Percentiles rank a stretch among this genome's conserved stretches.
Conservation (phyloP, 352 stramenopile genomes). For the Phytophthora pseudosyringae region DNA sequence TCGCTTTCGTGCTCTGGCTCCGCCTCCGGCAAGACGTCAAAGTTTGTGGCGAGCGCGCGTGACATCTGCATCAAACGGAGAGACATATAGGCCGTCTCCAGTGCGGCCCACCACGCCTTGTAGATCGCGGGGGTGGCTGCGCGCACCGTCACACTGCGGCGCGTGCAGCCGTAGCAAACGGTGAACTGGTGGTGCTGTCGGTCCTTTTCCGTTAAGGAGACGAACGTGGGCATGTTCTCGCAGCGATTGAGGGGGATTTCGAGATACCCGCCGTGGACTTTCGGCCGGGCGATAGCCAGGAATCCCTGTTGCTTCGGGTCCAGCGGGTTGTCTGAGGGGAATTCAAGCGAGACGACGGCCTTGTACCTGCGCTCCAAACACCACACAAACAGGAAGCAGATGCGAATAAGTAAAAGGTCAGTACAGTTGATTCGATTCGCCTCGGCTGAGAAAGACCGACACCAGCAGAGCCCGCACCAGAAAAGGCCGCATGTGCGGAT, state of each 20-base stretch:
- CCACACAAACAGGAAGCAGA: slow-evolving; percentile 13
- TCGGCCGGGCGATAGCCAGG: slow-evolving; percentile 6
- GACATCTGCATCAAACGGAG: slow-evolving; percentile 8
- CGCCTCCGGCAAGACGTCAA: slow-evolving; percentile 4
- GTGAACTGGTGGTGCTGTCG: slow-evolving; percentile 5
- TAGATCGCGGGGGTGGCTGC: slow-evolving; percentile 14
- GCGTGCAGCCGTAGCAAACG: slow-evolving; percentile 11
- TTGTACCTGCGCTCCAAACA: slow-evolving; percentile 8
- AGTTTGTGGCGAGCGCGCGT: slow-evolving; percentile 5
- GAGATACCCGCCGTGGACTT: slow-evolving; percentile 2
- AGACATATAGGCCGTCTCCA: slow-evolving; percentile 20
- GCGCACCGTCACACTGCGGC: slow-evolving; percentile 14
- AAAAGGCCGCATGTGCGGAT: slow-evolving; percentile 19
- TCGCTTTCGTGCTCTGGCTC: slow-evolving; percentile 5
- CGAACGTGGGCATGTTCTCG: slow-evolving; percentile 1
- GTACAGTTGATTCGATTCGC: too few species aligned
- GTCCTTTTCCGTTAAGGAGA: slow-evolving; percentile 5
- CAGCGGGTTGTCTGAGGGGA: neutral
- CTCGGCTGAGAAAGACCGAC: neutral
- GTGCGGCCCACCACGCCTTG: slow-evolving; percentile 16
- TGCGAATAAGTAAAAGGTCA: too few species aligned
- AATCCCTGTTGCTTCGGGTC: neutral
- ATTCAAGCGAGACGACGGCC: slow-evolving; percentile 17
- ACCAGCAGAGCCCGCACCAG: slow-evolving; percentile 12
- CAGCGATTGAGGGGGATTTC: slow-evolving; percentile 13